Conservation (phyloP, 345 rosid species). For the Mallotus nudiflorus region DNA sequence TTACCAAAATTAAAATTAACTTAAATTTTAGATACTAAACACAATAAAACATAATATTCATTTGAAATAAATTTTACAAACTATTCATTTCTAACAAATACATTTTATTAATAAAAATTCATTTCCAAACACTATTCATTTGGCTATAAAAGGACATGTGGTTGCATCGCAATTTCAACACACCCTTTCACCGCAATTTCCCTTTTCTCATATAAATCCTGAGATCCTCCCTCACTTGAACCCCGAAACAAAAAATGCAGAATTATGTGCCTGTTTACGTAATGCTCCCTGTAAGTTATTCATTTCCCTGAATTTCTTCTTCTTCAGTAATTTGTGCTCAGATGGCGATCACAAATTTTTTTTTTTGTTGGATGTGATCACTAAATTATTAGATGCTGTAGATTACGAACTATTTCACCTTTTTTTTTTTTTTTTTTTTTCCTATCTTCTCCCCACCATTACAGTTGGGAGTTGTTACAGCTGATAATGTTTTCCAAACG, state of each 20-base stretch:
- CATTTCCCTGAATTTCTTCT: not conserved
- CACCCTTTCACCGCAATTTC: not conserved
- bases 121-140: no score
- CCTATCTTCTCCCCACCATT: not conserved
- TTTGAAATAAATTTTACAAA: no score
- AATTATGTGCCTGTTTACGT: conserved; percentile 78
- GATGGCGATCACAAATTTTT: no score
- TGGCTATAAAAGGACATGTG: conserved; percentile 8
- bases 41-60: no score
- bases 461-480: conserved; percentile 65
- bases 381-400: not conserved
- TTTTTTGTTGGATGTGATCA: no score
- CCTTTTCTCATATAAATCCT: not conserved
- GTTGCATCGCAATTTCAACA: not conserved
- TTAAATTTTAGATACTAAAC: no score
- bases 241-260: no score
- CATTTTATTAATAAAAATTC: no score
- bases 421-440: no score
- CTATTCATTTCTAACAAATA: no score
- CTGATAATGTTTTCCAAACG: conserved; percentile 49
- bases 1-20: no score
- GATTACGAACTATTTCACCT: not conserved
- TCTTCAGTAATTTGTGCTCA: no score
- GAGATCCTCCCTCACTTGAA: not conserved
- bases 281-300: conserved; percentile 79